Base-by-base conservation (phyloP, 2,329 filamentous ascomycete genomes). In the Penicillium rolfsii region DNA sequence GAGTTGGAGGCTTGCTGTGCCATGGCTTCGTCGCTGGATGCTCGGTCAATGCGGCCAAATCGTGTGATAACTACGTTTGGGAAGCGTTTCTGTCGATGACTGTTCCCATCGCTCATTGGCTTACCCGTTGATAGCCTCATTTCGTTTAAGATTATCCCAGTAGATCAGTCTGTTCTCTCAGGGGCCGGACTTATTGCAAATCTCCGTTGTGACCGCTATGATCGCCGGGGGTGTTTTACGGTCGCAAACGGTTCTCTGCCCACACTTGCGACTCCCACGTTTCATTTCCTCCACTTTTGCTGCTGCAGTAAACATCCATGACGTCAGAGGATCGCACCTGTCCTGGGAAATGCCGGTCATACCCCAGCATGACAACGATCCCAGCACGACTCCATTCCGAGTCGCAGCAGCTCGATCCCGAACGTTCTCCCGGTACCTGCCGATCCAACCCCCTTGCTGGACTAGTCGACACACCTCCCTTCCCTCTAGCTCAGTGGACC, bases 401-500 rank as follows among this genome's bases (percentile, higher is more conserved):
- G 4, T 46, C 43, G 11, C 24, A n/a, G 8, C 43, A 46, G 24
- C 43, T 26, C 46, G 16, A 33, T 49, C 16, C 16, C 22, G n/a
- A 49, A 49, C 28, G n/a, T 33, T 49, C 28, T 19, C 9, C 28
- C 16, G 28, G 46, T 33, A n/a, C 24, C 46, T 49, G 46, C 28
- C 46, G 46, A 49, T 49, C 46, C 12, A 26, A 26, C 1, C 22
- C 26, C 26, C 45, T 28, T 33, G 45, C 40, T 28, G 28, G 12
- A 38, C 35, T 36, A 16, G 14, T 14, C 1, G 5, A 28, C 26
- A n/a, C 22, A 19, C n/a, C 3, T 16, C n/a, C 46, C 26, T 49
- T 35, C 46, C 46, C 26, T 49, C 28, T 49, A 33, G 46, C 28
- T 35, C n/a, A 16, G 46, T 49, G 46, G 46, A 49, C 46, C 46